phyloP scores from a whole-genome alignment of 495 filamentous ascomycete species.

The Neurospora tetraspora region DNA sequence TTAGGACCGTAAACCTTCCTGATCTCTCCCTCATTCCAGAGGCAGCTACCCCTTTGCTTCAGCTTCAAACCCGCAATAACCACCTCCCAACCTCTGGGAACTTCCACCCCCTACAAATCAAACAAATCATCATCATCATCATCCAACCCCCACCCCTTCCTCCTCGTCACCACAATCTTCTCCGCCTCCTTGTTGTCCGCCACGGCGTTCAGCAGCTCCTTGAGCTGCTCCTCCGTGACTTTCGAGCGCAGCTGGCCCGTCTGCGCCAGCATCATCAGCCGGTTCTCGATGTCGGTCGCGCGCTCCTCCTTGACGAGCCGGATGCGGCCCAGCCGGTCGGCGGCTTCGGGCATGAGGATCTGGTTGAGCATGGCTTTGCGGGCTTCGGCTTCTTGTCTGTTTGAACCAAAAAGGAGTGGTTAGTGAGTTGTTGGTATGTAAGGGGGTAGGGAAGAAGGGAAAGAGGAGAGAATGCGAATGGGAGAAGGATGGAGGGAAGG shows the following conservation, averaged over 20 bases:
- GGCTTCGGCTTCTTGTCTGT: slow-evolving; percentile 46
- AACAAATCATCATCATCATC: slow-evolving; percentile 81
- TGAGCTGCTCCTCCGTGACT: slow-evolving; percentile 87
- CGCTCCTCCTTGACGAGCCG: slow-evolving; percentile 90
- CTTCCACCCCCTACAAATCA: slow-evolving; percentile 33
- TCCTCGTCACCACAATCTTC: slow-evolving; percentile 74
- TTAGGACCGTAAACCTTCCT: neutral
- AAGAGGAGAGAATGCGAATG: too few relatives aligned
- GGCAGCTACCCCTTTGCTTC: slow-evolving; percentile 1
- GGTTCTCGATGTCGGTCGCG: slow-evolving; percentile 81
- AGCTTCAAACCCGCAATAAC: neutral
- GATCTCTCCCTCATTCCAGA: neutral
- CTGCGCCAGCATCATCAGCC: slow-evolving; percentile 84
- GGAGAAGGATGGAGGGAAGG: neutral
- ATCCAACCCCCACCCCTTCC: slow-evolving; percentile 77
- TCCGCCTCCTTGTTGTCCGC: slow-evolving; percentile 60
- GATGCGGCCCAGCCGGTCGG: slow-evolving; percentile 88
- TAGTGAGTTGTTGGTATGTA: neutral
- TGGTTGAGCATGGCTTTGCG: slow-evolving; percentile 74
- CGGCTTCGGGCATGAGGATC: slow-evolving; percentile 88
- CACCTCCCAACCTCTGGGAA: slow-evolving; percentile 1
- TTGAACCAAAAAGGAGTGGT: too few relatives aligned
- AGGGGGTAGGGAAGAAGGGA: too few relatives aligned
- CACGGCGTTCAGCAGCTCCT: slow-evolving; percentile 77
- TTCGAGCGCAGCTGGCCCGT: slow-evolving; percentile 75